These are phyloP conservation scores for Pythium coloratum DNA, from an alignment of 352 stramenopile genomes.

Conservation along the genomic window DNA sequence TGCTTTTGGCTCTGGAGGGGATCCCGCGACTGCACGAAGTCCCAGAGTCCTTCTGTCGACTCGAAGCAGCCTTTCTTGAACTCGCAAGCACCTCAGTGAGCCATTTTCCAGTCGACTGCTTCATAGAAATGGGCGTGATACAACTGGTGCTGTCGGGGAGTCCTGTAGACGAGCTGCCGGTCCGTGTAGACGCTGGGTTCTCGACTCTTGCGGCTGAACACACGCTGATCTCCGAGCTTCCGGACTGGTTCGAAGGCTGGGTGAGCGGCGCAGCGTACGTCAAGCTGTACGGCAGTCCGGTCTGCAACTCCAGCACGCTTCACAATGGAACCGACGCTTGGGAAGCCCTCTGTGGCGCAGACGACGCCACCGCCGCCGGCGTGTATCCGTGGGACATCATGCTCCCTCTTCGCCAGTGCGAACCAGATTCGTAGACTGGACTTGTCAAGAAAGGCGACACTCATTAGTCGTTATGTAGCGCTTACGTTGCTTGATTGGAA, in stretches of 20 bases:
- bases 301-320: neutral
- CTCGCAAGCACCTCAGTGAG: neutral
- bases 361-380: neutral
- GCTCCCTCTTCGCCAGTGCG: neutral
- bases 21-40: neutral
- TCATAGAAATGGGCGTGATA: neutral
- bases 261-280: neutral
- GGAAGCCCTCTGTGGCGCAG: neutral
- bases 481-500: neutral
- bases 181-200: neutral
- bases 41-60: neutral
- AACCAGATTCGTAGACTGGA: neutral
- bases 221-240: neutral
- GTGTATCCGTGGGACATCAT: slow-evolving; percentile 10
- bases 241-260: neutral
- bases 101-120: neutral
- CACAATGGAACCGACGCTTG: neutral
- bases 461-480: neutral
- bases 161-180: neutral
- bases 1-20: neutral
- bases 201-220: neutral
- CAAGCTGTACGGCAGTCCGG: neutral
- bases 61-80: neutral
- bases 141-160: neutral
- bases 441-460: neutral